A percentile compares a stretch with the other conserved stretches of the same genome.
These are phyloP conservation scores for Calonectria montana DNA, from an alignment of 2,329 filamentous ascomycete genomes.

Conservation along the genomic window DNA sequence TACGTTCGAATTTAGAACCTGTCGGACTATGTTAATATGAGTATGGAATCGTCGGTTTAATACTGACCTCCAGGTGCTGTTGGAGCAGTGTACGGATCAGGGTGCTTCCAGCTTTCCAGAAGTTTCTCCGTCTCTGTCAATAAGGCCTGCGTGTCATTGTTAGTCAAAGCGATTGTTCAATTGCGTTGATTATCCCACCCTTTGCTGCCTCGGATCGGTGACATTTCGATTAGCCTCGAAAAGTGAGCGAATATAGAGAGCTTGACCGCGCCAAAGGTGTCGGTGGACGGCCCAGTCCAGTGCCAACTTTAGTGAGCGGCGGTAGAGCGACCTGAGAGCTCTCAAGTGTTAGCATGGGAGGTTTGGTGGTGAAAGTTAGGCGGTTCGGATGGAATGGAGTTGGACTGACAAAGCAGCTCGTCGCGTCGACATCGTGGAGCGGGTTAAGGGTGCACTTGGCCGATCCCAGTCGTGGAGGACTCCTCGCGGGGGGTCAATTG, in stretches of 20 bases:
- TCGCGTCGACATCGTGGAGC: conserved; percentile 49
- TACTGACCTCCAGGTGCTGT: conserved; percentile 89
- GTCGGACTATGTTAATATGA: conserved; percentile 29
- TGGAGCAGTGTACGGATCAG: conserved; percentile 89
- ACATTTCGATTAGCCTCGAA: conserved; percentile 95
- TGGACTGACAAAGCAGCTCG: conserved; percentile 62
- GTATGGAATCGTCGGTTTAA: background rate
- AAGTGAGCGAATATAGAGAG: conserved; percentile 92
- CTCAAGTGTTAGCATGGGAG: conserved; percentile 27
- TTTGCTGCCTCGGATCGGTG: conserved; percentile 85
- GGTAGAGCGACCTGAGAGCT: conserved; percentile 77
- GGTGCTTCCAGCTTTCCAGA: conserved; percentile 95
- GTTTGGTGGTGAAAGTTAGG: conserved; percentile 17
- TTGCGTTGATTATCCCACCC: conserved; percentile 65
- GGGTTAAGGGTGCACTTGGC: conserved; percentile 21
- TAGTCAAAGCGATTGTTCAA: conserved; percentile 6
- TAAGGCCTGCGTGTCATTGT: conserved; percentile 69
- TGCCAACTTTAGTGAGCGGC: conserved; percentile 90
- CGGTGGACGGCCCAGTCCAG: conserved; percentile 96
- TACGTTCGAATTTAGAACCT: conserved; percentile 98
- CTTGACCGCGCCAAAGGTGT: conserved; percentile 94
- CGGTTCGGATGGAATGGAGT: conserved; percentile 24
- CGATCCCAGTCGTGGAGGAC: conserved; percentile 27
- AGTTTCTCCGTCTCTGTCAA: conserved; percentile 89
- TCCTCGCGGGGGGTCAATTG: conserved; percentile 36